Percentiles rank a stretch among this genome's conserved stretches.
These are phyloP conservation scores for Suillus decipiens DNA, from an alignment of 768 basidiomycete species.

Conservation along the genomic window DNA sequence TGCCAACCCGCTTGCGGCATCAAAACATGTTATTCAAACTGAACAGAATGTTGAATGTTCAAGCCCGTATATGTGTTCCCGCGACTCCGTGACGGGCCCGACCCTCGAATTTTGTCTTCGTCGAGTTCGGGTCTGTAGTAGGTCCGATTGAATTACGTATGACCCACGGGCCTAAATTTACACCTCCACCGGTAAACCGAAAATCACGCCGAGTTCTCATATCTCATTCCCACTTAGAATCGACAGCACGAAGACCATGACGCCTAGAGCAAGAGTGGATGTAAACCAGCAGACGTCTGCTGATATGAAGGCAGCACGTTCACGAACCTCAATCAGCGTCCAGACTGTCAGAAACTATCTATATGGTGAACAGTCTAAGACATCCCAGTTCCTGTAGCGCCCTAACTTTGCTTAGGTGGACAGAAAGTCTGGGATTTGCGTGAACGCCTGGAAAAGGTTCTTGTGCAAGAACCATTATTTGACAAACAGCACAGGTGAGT, in stretches of 20 bases:
- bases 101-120: no score
- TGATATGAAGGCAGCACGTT: constrained; percentile 56
- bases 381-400: constrained; percentile 4
- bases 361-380: constrained; percentile 41
- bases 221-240: no score
- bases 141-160: no score
- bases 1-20: no score
- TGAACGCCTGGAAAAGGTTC: constrained; percentile 42
- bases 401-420: constrained; percentile 42
- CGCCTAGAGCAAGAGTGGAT: constrained; percentile 24
- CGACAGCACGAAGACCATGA: background rate
- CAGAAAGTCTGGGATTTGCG: constrained; percentile 51
- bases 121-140: no score
- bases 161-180: no score
- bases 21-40: no score
- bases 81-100: no score
- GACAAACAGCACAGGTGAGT: constrained; percentile 57
- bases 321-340: constrained; percentile 43
- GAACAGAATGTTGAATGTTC: no score
- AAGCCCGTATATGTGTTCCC: no score
- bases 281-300: constrained; percentile 47
- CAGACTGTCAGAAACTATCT: constrained; percentile 48
- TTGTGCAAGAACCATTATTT: constrained; percentile 59
- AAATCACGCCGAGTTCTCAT: no score
- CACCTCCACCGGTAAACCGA: no score